Evolutionary conservation across 2,329 filamentous ascomycete genomes (phyloP).

Genomic region (Boeremia exigua): DNA sequence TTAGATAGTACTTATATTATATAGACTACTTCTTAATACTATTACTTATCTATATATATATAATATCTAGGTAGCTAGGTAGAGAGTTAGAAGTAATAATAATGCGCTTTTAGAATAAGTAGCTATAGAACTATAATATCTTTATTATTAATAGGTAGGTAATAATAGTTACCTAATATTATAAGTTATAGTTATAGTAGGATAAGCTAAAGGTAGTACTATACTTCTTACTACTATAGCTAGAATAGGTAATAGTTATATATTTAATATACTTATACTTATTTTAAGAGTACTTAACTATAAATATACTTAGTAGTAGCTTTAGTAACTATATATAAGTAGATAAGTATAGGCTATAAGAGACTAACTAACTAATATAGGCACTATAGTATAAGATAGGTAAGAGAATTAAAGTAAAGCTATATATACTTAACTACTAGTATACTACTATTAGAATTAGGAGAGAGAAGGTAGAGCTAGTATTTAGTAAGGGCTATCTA

Average conservation of each 20-base stretch:
- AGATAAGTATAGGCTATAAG: conserved; percentile 11
- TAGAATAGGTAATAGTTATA: conserved; percentile 26
- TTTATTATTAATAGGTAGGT: background rate
- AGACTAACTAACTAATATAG: conserved; percentile 18
- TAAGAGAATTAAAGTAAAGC: conserved; percentile 16
- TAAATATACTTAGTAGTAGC: conserved; percentile 14
- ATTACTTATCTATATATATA: background rate
- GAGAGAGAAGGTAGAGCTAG: conserved; percentile 18
- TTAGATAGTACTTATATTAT: background rate
- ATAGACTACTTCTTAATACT: background rate
- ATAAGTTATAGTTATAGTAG: conserved; percentile 29
- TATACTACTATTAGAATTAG: conserved; percentile 22
- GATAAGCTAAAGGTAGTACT: conserved; percentile 27
- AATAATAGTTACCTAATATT: conserved; percentile 21
- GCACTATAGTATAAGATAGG: conserved; percentile 22
- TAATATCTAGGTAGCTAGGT: conserved; percentile 10
- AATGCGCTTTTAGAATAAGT: too few species aligned
- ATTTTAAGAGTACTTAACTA: conserved; percentile 2
- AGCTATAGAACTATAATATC: too few species aligned
- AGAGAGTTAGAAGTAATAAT: too few species aligned
- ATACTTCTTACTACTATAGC: conserved; percentile 25
- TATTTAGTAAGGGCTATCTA: conserved; percentile 17
- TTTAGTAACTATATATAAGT: too few species aligned
- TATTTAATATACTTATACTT: conserved; percentile 30
- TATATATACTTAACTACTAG: conserved; percentile 23